Evolutionary conservation across 345 rosid genomes (phyloP), one percentile per base, ranked within the genome.

Genomic region (Euclidium syriacum): DNA sequence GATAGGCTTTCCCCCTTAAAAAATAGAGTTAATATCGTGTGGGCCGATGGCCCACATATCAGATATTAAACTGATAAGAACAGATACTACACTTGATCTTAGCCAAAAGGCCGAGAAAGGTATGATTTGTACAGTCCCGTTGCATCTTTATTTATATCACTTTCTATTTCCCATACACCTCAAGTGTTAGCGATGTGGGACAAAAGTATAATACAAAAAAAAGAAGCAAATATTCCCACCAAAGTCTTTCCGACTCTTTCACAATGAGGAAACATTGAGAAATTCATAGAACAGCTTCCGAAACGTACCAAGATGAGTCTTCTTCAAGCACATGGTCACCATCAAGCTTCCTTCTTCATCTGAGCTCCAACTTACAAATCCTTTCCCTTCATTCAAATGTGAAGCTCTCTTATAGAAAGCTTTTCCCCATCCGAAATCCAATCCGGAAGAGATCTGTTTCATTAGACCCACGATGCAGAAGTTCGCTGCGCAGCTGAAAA

Each of bases 31-130:
- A 72, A 65, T 72, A 65, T 72, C 76, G 67, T 51, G 57, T 20
- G 58, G 4, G 0, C 66, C 62, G 44, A 72, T 72, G 72, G 38
- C 6, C 67, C 73, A 50, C 77, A 65, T 80, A 80, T 78, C 80
- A 80, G 80, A 81, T 81, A 81, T 81, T 78, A 81, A 78, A 78
- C 79, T 76, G 83, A 78, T 78, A 81, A 81, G 81, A 78, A 81
- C 81, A 81, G 76, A 78, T 78, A 81, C 79, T 78, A 81, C 81
- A 78, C 77, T 81, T 78, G 83, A 78, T 81, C 83, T 81, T 78
- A 81, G 83, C 85, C 85, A 81, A 81, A 81, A 81, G 81, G 85
- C 83, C 81, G 83, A 78, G 81, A 81, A 79, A 81, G 83, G 79
- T 71, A 76, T 26, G 20, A 18, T 2, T 34, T 34, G 38, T 11